Percentiles rank a stretch among this genome's conserved stretches.
Conservation (phyloP, 2,329 filamentous ascomycete genomes). For the Colletotrichum godetiae region DNA sequence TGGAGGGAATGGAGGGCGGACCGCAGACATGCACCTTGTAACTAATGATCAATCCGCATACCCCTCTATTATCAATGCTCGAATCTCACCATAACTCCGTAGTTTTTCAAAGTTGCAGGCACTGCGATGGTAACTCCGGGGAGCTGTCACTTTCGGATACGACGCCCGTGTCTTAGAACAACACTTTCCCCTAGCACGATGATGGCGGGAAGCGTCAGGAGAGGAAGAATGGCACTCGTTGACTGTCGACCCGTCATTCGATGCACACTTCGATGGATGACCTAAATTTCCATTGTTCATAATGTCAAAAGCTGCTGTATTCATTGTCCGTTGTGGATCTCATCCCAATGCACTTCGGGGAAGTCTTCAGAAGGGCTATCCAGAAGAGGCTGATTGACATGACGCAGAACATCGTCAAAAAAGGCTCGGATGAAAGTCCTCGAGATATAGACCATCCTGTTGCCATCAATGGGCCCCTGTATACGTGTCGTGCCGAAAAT, state of each 20-base stretch:
- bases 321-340: neutral
- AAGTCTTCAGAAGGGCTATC: constrained; percentile 18
- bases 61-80: too few relatives aligned
- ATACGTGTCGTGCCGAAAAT: constrained; percentile 14
- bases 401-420: constrained; percentile 25
- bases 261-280: neutral
- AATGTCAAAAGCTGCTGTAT: constrained; percentile 36
- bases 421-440: constrained; percentile 29
- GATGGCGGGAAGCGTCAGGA: too few relatives aligned
- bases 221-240: neutral
- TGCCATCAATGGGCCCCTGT: constrained; percentile 24
- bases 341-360: constrained; percentile 24
- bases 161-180: too few relatives aligned
- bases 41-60: too few relatives aligned
- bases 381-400: constrained; percentile 4
- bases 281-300: neutral
- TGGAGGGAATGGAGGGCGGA: too few relatives aligned
- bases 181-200: too few relatives aligned
- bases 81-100: too few relatives aligned
- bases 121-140: too few relatives aligned
- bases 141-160: too few relatives aligned
- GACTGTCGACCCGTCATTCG: neutral
- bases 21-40: too few relatives aligned
- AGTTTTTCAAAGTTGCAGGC: too few relatives aligned
- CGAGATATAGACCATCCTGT: constrained; percentile 26